These are phyloP conservation scores for Pseudogymnoascus sp. DNA, from an alignment of 2,329 filamentous ascomycete species.

Conservation along the genomic window DNA sequence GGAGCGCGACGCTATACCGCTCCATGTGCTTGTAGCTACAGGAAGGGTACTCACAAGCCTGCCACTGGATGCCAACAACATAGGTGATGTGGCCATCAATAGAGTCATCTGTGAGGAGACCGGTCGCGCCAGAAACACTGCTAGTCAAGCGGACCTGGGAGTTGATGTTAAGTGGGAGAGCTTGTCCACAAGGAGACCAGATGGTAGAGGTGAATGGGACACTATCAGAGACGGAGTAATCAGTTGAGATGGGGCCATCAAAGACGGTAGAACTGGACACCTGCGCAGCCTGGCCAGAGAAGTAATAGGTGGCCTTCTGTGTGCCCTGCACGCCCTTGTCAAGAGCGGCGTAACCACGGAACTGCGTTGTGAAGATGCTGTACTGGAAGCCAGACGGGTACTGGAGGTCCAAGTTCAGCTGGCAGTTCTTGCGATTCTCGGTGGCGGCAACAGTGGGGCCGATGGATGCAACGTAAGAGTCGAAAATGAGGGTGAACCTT, in stretches of 20 bases:
- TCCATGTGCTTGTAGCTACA: background rate
- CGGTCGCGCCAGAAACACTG: constrained; percentile 27
- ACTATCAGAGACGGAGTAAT: constrained; percentile 37
- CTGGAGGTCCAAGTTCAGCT: constrained; percentile 44
- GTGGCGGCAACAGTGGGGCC: constrained; percentile 36
- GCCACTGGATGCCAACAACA: constrained; percentile 36
- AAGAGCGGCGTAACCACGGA: constrained; percentile 44
- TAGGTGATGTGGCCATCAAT: constrained; percentile 41
- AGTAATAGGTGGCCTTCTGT: constrained; percentile 48
- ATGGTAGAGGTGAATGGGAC: constrained; percentile 39
- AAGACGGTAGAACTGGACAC: constrained; percentile 35
- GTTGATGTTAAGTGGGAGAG: constrained; percentile 47
- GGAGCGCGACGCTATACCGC: background rate
- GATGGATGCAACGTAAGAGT: constrained; percentile 43
- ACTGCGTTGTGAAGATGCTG: constrained; percentile 44
- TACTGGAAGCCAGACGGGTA: constrained; percentile 48
- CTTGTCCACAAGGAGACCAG: constrained; percentile 45
- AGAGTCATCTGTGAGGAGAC: constrained; percentile 41
- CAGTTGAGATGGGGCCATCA: constrained; percentile 34
- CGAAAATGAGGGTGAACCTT: constrained; percentile 45
- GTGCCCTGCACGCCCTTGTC: constrained; percentile 39
- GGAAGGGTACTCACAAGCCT: background rate
- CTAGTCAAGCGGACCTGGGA: constrained; percentile 39
- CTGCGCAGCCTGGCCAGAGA: constrained; percentile 35
- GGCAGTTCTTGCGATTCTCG: constrained; percentile 46